Conservation (phyloP, 2,329 filamentous ascomycete species). For the Pleoardoris graminearum region DNA sequence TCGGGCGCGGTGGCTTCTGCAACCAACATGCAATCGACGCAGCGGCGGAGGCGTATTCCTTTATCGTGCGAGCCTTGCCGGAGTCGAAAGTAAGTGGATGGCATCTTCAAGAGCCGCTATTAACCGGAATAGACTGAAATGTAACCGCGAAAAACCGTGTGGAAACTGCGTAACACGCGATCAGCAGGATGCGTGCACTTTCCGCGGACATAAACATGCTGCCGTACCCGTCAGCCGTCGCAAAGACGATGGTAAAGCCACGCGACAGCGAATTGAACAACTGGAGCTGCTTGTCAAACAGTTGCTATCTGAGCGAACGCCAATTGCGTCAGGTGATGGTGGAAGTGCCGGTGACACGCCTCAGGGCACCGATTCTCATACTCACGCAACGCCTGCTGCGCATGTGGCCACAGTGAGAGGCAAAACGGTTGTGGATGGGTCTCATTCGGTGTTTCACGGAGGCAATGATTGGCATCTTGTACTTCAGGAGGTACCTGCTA, state of each 20-base stretch:
- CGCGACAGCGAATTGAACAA: background rate
- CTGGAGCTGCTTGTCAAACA: background rate
- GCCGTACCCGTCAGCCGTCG: background rate
- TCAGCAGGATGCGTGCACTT: background rate
- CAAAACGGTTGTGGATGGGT: background rate
- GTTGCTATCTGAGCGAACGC: background rate
- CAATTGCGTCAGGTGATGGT: background rate
- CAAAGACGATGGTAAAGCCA: background rate
- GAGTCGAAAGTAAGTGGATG: background rate
- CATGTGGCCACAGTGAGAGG: background rate
- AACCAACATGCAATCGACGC: background rate
- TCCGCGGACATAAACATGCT: background rate
- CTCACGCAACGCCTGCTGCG: no score
- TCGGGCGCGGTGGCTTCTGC: background rate
- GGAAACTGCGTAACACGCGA: background rate
- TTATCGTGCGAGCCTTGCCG: background rate
- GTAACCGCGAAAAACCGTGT: background rate
- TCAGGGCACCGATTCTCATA: background rate
- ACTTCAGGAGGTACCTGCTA: background rate
- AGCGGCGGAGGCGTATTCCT: background rate
- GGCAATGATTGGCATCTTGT: conserved; percentile 1
- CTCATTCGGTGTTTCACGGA: background rate
- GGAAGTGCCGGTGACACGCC: background rate
- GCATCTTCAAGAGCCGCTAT: no score
- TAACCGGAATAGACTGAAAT: background rate